These are phyloP conservation scores for Eucalyptus erythrocorys DNA, from an alignment of 345 rosid species.

Conservation along the genomic window DNA sequence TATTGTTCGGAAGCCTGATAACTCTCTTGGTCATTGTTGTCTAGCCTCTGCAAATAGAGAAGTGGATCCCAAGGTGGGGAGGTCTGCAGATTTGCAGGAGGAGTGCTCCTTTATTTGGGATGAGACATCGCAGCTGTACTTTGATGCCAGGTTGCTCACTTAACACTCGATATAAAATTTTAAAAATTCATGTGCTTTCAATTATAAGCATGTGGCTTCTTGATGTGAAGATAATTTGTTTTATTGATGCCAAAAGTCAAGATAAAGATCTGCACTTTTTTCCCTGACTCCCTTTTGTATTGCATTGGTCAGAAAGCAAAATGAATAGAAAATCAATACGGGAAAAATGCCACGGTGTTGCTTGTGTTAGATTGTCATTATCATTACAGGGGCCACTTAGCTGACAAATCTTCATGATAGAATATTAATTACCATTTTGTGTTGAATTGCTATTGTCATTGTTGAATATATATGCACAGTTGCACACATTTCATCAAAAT, in stretches of 20 bases:
- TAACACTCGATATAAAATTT: background rate
- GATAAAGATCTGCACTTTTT: background rate
- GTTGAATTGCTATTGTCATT: background rate
- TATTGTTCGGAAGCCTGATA: background rate
- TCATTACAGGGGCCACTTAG: background rate
- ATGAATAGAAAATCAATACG: background rate
- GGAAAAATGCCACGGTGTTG: background rate
- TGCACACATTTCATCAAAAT: background rate
- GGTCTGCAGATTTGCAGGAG: background rate
- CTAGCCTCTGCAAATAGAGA: background rate
- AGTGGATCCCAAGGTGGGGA: conserved; percentile 13
- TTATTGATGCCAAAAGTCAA: background rate
- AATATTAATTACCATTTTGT: background rate
- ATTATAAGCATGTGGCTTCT: background rate
- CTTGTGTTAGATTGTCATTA: background rate
- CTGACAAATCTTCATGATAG: background rate
- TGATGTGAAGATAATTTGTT: background rate
- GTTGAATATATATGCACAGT: background rate
- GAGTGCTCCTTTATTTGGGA: conserved; percentile 54
- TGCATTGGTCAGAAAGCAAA: background rate
- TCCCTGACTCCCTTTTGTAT: background rate
- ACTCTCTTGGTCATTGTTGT: background rate
- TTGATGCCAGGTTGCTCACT: conserved; percentile 45
- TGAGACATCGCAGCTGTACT: conserved; percentile 32
- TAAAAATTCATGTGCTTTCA: background rate